Percentiles rank a stretch among this genome's conserved stretches.
Conservation (phyloP, 108 stramenopile genomes). For the Fragilaria radians region DNA sequence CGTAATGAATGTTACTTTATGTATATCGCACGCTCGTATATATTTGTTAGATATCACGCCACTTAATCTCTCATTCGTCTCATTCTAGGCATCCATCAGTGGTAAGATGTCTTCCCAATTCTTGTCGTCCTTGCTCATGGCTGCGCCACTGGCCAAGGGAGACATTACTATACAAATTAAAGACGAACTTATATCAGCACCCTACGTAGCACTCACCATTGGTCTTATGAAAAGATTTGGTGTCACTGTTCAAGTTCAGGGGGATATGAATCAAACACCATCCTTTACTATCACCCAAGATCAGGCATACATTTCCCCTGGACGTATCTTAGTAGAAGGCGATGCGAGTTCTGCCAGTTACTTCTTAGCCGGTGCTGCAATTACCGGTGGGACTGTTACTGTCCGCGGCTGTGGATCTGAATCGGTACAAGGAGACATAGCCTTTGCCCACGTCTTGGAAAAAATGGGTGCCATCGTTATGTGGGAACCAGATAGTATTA, state of each 20-base stretch:
- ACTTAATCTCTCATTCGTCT: not conserved
- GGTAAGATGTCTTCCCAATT: constrained; percentile 98
- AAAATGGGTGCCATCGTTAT: constrained; percentile 92
- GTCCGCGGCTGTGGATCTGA: constrained; percentile 88
- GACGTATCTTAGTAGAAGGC: constrained; percentile 87
- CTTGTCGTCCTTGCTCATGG: constrained; percentile 93
- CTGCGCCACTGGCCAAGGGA: constrained; percentile 74
- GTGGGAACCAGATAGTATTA: constrained; percentile 89
- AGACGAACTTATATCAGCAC: constrained; percentile 93
- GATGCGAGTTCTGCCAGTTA: constrained; percentile 96
- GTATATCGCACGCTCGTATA: not conserved
- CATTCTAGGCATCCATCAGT: constrained; percentile 58
- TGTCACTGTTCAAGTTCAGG: constrained; percentile 59
- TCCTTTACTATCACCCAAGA: constrained; percentile 53
- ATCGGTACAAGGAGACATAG: constrained; percentile 94
- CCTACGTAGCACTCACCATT: constrained; percentile 94
- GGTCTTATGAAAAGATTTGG: constrained; percentile 95
- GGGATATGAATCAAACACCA: constrained; percentile 69
- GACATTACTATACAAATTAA: constrained; percentile 86
- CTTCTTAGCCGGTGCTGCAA: constrained; percentile 95
- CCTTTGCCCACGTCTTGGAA: constrained; percentile 93
- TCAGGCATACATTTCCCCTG: constrained; percentile 65
- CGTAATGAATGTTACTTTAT: not conserved
- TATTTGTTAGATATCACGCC: not conserved
- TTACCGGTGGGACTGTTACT: constrained; percentile 91